phyloP scores from a whole-genome alignment of 2,329 filamentous ascomycete species.

The Xylaria sp. region DNA sequence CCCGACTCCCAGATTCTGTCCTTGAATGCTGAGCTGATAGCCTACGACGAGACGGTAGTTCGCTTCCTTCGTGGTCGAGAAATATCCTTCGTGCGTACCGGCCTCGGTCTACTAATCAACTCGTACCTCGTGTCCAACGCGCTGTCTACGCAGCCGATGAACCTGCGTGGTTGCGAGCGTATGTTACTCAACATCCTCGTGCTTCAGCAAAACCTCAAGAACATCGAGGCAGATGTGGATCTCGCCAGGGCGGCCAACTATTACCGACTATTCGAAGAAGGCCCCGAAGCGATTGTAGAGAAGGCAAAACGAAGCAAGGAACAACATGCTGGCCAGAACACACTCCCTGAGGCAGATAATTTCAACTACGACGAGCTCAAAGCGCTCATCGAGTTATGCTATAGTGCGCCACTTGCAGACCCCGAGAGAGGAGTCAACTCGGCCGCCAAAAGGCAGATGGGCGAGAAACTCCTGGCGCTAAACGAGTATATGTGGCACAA shows the following conservation, averaged over 20 bases:
- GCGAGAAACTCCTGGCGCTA: conserved; percentile 62
- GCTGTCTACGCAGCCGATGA: conserved; percentile 72
- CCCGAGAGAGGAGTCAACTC: conserved; percentile 62
- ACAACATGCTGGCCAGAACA: conserved; percentile 31
- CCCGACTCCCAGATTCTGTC: conserved; percentile 75
- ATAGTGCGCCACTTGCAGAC: conserved; percentile 61
- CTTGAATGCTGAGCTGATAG: conserved; percentile 78
- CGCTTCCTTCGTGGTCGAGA: conserved; percentile 67
- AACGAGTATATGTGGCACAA: conserved; percentile 69
- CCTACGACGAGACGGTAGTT: conserved; percentile 77
- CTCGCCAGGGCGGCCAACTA: conserved; percentile 61
- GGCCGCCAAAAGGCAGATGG: conserved; percentile 63
- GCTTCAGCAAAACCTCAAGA: conserved; percentile 93
- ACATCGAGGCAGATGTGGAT: conserved; percentile 68
- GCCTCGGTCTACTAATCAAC: conserved; percentile 74
- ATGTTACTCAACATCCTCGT: conserved; percentile 94
- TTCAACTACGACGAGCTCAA: conserved; percentile 65
- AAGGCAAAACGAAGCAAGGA: conserved; percentile 50
- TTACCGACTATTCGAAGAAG: conserved; percentile 62
- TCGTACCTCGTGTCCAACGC: conserved; percentile 69
- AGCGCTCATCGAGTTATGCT: conserved; percentile 60
- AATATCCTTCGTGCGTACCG: conserved; percentile 67
- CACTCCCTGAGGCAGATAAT: conserved; percentile 35
- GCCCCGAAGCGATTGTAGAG: conserved; percentile 59
- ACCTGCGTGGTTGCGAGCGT: conserved; percentile 72